Evolutionary conservation across 768 basidiomycete genomes (phyloP), one percentile per base, ranked within the genome.

Genomic region (Termitomyces titanicus): DNA sequence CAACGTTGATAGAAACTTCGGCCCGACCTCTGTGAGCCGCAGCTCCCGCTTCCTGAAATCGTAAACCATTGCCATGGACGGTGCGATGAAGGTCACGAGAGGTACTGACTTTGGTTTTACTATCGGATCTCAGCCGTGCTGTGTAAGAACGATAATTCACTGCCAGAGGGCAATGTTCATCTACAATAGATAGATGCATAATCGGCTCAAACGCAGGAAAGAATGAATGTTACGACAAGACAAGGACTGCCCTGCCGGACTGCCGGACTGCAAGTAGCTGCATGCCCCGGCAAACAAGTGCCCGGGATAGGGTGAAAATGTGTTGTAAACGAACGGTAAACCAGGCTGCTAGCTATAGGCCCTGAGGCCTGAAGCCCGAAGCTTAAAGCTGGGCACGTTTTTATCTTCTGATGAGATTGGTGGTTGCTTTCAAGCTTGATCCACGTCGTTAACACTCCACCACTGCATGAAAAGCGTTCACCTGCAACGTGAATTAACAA

Each of bases 91-190:
- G 18, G 17, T 34, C 37, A 18, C 6, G 38, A 18, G n/a, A n/a
- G n/a, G n/a, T n/a, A n/a, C n/a, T n/a, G n/a, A n/a, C n/a, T n/a
- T n/a, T n/a, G n/a, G n/a, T n/a, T n/a, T n/a, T n/a, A 13, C 11
- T 40, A n/a, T 51, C 49, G 49, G 49, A 51, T 51, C 49, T 51
- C 49, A 40, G 27, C 38, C 27, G 37, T 20, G n/a, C 25, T 51
- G 17, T 35, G 18, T 18, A n/a, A n/a, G n/a, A n/a, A n/a, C n/a
- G n/a, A 13, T 31, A 24, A 34, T 29, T 31, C 3, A 47, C 44
- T 46, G 18, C 44, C 29, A 5, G 27, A 46, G 29, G 44, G 44
- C 45, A 45, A 45, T 25, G 24, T n/a, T n/a, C n/a, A n/a, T n/a
- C n/a, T n/a, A n/a, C n/a, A n/a, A n/a, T n/a, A n/a, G n/a, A 9